Percentiles rank a stretch among this genome's conserved stretches.
Evolutionary conservation across 345 rosid species (phyloP).

Genomic region (Aethionema arabicum): DNA sequence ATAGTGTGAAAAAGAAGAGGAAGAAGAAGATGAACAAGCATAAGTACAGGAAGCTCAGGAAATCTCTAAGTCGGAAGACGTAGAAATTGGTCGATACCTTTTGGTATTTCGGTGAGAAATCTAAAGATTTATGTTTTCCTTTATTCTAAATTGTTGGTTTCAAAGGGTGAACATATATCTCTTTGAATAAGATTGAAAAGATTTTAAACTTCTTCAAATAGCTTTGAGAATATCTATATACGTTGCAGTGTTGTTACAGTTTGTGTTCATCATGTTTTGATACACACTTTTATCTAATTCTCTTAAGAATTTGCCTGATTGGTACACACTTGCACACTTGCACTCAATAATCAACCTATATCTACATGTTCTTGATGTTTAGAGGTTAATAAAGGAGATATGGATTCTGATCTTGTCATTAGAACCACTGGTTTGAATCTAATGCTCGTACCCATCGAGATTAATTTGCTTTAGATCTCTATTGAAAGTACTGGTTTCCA

Average conservation of each 20-base stretch:
- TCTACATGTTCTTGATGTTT: no score
- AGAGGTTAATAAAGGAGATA: no score
- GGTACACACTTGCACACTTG: not conserved
- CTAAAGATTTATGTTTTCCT: not conserved
- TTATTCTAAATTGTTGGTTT: not conserved
- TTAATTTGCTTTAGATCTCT: no score
- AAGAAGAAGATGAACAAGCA: constrained; percentile 99
- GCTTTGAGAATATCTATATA: constrained; percentile 6
- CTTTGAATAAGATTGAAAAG: not conserved
- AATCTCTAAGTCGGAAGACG: constrained; percentile 56
- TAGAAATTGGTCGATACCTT: constrained; percentile 19
- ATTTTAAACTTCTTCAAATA: constrained; percentile 1
- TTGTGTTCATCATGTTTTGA: constrained; percentile 20
- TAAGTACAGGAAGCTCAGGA: constrained; percentile 80
- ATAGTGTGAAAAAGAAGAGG: constrained; percentile 96
- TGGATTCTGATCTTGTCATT: no score
- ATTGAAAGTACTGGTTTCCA: no score
- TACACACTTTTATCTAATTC: not conserved
- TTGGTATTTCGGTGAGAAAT: constrained; percentile 30
- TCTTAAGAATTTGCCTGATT: not conserved
- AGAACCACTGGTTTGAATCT: no score
- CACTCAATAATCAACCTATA: not conserved
- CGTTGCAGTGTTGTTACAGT: constrained; percentile 4
- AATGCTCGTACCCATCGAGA: no score
- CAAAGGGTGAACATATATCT: not conserved